Percentiles rank a stretch among this genome's conserved stretches.
Evolutionary conservation across 2,329 filamentous ascomycete species (phyloP).

Genomic region (Chaetomium strumarium): DNA sequence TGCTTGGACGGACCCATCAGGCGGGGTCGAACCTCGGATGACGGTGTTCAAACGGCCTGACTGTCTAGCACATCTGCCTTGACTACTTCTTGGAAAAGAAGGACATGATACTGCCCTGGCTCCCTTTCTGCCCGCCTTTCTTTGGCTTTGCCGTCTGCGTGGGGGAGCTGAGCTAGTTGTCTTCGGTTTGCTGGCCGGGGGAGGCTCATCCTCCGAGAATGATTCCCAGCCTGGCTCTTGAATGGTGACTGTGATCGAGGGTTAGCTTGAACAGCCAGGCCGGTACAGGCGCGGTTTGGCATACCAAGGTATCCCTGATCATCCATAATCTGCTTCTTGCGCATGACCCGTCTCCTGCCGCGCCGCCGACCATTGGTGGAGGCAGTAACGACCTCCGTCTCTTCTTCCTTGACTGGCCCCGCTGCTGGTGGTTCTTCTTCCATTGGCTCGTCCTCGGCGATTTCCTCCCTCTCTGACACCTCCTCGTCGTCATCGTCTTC

Average conservation of each 20-base stretch:
- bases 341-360: conserved; percentile 74
- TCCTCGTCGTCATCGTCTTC: conserved; percentile 44
- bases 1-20: too few species aligned
- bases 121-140: conserved; percentile 51
- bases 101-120: conserved; percentile 81
- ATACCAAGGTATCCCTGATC: conserved; percentile 84
- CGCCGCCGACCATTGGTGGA: conserved; percentile 58
- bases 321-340: conserved; percentile 81
- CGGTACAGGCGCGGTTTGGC: conserved; percentile 26
- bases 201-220: conserved; percentile 82
- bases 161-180: conserved; percentile 36
- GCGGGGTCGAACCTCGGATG: too few species aligned
- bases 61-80: not conserved
- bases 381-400: conserved; percentile 45
- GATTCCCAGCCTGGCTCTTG: conserved; percentile 85
- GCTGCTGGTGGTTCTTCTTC: conserved; percentile 31
- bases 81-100: conserved; percentile 78
- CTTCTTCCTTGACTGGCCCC: conserved; percentile 39
- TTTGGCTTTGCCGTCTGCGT: conserved; percentile 43
- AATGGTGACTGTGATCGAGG: conserved; percentile 60
- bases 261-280: not conserved
- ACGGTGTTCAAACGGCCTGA: too few species aligned
- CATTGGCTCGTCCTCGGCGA: conserved; percentile 30
- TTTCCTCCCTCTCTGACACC: conserved; percentile 47
- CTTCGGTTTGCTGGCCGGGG: conserved; percentile 47